These are phyloP conservation scores for Alternaria tenuissima DNA, from an alignment of 2,329 filamentous ascomycete species.

Conservation along the genomic window DNA sequence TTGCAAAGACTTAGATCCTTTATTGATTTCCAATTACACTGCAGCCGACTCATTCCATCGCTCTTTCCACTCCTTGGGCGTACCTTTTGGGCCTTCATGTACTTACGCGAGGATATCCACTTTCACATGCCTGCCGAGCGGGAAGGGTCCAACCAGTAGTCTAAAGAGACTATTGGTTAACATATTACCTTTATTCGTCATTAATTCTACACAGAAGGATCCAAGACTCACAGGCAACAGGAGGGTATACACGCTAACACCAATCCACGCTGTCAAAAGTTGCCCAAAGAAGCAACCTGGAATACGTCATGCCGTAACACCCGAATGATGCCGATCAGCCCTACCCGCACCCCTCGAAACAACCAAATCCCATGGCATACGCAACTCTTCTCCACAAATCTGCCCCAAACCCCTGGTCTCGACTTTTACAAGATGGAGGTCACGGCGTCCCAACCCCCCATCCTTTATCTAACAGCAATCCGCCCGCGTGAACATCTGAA, in stretches of 20 bases:
- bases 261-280: not conserved
- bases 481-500: not conserved
- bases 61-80: not conserved
- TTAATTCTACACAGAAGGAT: too few relatives aligned
- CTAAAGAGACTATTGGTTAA: too few relatives aligned
- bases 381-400: constrained; percentile 11
- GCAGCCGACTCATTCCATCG: not conserved
- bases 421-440: not conserved
- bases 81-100: too few relatives aligned
- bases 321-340: constrained; percentile 3
- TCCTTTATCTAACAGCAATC: not conserved
- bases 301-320: constrained; percentile 10
- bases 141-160: too few relatives aligned
- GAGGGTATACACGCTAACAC: constrained; percentile 5
- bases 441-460: not conserved
- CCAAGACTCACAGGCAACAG: too few relatives aligned
- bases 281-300: constrained; percentile 3
- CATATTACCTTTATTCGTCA: too few relatives aligned
- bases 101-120: too few relatives aligned
- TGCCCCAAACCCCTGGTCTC: not conserved
- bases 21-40: not conserved
- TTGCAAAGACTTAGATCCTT: not conserved
- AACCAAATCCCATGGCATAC: constrained; percentile 12
- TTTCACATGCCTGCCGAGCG: too few relatives aligned
- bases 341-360: constrained; percentile 2